Percentiles rank a stretch among this genome's conserved stretches.
Evolutionary conservation across 2,329 filamentous ascomycete genomes (phyloP).

Genomic region (Samsoniella hepiali): DNA sequence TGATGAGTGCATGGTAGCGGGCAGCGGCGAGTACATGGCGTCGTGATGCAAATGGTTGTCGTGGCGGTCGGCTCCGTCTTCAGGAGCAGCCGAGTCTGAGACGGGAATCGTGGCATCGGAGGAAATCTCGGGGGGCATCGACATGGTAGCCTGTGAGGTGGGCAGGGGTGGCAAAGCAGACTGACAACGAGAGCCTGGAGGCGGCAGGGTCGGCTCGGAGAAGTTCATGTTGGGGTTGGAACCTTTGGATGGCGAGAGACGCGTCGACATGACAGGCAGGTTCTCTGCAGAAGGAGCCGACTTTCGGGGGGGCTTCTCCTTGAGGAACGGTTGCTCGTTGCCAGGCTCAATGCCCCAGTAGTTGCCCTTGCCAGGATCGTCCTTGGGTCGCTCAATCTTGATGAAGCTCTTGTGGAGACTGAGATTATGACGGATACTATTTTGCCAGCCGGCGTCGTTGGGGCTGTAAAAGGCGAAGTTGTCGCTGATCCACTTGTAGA

Average conservation of each 20-base stretch:
- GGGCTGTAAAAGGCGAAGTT: conserved; percentile 84
- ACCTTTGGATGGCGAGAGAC: conserved; percentile 48
- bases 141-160: conserved; percentile 36
- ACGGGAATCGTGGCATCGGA: conserved; percentile 76
- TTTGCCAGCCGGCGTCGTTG: conserved; percentile 91
- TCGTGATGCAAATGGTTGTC: conserved; percentile 41
- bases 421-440: conserved; percentile 97
- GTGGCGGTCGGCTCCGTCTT: conserved; percentile 44
- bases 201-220: conserved; percentile 49
- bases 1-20: conserved; percentile 78
- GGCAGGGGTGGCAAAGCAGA: conserved; percentile 40
- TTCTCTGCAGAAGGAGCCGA: conserved; percentile 54
- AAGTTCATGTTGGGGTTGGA: conserved; percentile 35
- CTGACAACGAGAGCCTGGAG: conserved; percentile 39
- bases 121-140: conserved; percentile 57
- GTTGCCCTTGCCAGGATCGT: conserved; percentile 95
- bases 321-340: conserved; percentile 84
- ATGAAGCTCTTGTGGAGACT: conserved; percentile 95
- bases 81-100: conserved; percentile 61
- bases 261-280: conserved; percentile 54
- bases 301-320: conserved; percentile 72
- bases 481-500: conserved; percentile 99
- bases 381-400: conserved; percentile 93
- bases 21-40: conserved; percentile 66
- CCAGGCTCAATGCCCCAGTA: conserved; percentile 95